Percentiles rank a stretch among this genome's conserved stretches.
phyloP scores from a whole-genome alignment of 176 grass and related monocot species.

The Tuctoria greenei region DNA sequence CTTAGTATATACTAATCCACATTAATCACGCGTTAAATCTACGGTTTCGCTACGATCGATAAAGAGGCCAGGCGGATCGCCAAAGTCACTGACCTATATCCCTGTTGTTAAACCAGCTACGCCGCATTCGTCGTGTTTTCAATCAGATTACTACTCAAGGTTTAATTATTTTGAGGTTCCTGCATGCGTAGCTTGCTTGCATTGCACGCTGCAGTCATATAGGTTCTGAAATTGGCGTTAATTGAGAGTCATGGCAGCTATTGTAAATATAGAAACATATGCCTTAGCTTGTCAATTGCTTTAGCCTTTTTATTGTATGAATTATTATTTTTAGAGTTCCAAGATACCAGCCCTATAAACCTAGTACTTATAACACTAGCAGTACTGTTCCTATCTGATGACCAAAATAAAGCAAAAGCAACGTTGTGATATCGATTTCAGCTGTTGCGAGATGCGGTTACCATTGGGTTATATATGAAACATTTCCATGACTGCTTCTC shows the following conservation, averaged over 20 bases:
- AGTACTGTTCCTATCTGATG: conserved; percentile 34
- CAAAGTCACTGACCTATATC: conserved; percentile 60
- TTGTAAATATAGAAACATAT: neutral
- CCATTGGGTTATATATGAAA: neutral
- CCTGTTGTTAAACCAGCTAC: conserved; percentile 39
- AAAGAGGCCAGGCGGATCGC: conserved; percentile 16
- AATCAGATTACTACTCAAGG: conserved; percentile 3
- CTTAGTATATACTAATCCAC: conserved; percentile 40
- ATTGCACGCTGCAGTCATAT: conserved; percentile 22
- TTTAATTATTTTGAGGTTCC: conserved; percentile 13
- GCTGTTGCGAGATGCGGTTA: conserved; percentile 15
- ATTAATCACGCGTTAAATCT: conserved; percentile 56
- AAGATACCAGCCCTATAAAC: conserved; percentile 36
- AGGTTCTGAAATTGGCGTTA: conserved; percentile 16
- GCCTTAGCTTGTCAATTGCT: conserved; percentile 10
- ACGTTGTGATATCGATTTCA: neutral
- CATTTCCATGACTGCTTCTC: neutral
- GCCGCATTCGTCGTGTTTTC: conserved; percentile 17
- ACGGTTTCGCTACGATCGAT: conserved; percentile 48
- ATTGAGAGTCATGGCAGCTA: neutral
- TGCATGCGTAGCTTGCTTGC: conserved; percentile 32
- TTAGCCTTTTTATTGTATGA: conserved; percentile 34
- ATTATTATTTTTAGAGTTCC: conserved; percentile 33
- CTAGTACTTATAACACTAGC: neutral
- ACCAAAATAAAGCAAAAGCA: neutral